These are phyloP conservation scores for Colletotrichum cordylinicola DNA, from an alignment of 2,329 filamentous ascomycete species.

Conservation along the genomic window DNA sequence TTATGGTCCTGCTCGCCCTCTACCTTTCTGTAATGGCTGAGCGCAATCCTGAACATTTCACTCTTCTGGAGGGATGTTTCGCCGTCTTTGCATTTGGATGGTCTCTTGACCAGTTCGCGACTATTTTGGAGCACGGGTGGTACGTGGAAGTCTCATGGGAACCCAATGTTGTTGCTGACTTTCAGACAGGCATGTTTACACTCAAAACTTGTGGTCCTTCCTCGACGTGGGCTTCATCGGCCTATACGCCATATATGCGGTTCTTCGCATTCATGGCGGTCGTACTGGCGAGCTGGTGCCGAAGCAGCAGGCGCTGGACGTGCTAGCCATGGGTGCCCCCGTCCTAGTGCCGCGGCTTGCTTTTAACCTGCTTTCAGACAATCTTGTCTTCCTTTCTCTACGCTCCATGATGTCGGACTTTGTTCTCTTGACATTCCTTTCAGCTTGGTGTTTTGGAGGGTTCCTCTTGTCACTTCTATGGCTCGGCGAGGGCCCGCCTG, in stretches of 20 bases:
- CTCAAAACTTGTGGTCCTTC: slow-evolving; percentile 89
- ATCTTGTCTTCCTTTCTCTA: slow-evolving; percentile 81
- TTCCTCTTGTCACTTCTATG: slow-evolving; percentile 82
- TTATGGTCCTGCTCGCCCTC: slow-evolving; percentile 69
- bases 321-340: slow-evolving; percentile 80
- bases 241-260: slow-evolving; percentile 73
- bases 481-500: slow-evolving; percentile 63
- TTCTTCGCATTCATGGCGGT: slow-evolving; percentile 71
- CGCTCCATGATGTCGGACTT: slow-evolving; percentile 89
- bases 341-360: slow-evolving; percentile 80
- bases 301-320: slow-evolving; percentile 74
- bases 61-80: slow-evolving; percentile 69
- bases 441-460: slow-evolving; percentile 83
- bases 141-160: slow-evolving; percentile 31
- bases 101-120: slow-evolving; percentile 79
- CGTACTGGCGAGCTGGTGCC: slow-evolving; percentile 50
- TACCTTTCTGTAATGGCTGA: slow-evolving; percentile 77
- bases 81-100: slow-evolving; percentile 78
- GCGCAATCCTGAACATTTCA: slow-evolving; percentile 63
- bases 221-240: slow-evolving; percentile 79
- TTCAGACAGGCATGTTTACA: slow-evolving; percentile 74
- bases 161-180: not conserved
- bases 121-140: slow-evolving; percentile 76
- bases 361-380: slow-evolving; percentile 84
- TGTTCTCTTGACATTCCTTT: slow-evolving; percentile 75